phyloP scores from a whole-genome alignment of 2,329 filamentous ascomycete genomes.

The Trichoderma sp. region DNA sequence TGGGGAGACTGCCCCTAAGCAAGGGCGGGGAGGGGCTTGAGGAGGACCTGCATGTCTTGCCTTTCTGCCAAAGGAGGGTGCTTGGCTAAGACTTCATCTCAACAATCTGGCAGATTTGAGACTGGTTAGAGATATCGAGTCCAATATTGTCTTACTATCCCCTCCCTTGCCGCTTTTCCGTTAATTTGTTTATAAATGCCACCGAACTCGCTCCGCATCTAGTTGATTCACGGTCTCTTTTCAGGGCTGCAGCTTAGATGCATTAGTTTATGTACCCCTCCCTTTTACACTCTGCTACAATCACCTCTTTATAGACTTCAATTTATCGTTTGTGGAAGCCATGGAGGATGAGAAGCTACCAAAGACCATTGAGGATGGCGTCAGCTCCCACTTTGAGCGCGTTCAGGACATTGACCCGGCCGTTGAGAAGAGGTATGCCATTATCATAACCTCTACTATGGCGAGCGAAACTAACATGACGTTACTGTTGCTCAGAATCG shows the following conservation, averaged over 20 bases:
- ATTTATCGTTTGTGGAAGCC: not conserved
- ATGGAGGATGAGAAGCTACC: conserved; percentile 10
- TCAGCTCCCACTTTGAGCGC: conserved; percentile 9
- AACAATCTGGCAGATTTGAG: not conserved
- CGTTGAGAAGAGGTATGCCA: conserved; percentile 5
- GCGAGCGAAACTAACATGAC: too few species aligned
- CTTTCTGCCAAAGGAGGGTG: not conserved
- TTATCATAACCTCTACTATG: too few species aligned
- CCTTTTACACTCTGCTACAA: not conserved
- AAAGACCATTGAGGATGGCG: conserved; percentile 8
- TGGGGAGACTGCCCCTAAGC: not conserved
- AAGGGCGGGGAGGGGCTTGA: conserved; percentile 2
- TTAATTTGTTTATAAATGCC: conserved; percentile 2
- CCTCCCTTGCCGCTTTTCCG: not conserved
- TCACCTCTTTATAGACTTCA: not conserved
- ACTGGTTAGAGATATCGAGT: not conserved
- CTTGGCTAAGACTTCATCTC: not conserved
- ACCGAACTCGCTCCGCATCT: not conserved
- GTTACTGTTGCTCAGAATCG: too few species aligned
- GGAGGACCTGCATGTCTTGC: conserved; percentile 2
- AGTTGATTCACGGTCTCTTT: not conserved
- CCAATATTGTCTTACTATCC: not conserved
- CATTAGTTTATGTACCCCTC: not conserved
- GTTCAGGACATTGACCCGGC: not conserved
- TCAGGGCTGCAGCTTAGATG: not conserved